A percentile compares a stretch with the other conserved stretches of the same genome.
Evolutionary conservation across 2,329 filamentous ascomycete species (phyloP).

Genomic region (Epichloe bromicola): DNA sequence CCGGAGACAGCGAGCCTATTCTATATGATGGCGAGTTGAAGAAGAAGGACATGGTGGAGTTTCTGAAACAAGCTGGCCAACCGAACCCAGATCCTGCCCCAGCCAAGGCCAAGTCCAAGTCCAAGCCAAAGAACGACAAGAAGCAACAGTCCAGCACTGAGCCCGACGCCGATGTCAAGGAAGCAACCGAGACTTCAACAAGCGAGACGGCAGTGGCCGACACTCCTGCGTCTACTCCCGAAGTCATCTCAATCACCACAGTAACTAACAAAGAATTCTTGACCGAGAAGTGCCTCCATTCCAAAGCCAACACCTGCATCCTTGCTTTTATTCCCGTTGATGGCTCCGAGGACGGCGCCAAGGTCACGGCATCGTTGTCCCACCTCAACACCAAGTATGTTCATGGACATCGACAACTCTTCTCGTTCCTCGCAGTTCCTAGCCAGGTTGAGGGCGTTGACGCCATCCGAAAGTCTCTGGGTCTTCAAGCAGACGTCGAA

Average conservation of each 20-base stretch:
- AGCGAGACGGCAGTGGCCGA: constrained; percentile 17
- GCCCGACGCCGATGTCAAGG: constrained; percentile 24
- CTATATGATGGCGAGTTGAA: constrained; percentile 74
- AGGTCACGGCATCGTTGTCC: constrained; percentile 50
- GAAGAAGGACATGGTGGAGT: constrained; percentile 68
- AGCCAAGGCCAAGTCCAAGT: constrained; percentile 23
- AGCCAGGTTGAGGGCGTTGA: constrained; percentile 24
- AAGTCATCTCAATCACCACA: constrained; percentile 50
- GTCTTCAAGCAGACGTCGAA: constrained; percentile 48
- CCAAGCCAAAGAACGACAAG: constrained; percentile 20
- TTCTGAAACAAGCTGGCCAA: constrained; percentile 63
- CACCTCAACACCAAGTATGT: constrained; percentile 66
- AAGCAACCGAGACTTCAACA: constrained; percentile 22
- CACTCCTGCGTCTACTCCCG: constrained; percentile 9
- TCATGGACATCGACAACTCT: constrained; percentile 52
- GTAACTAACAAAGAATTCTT: constrained; percentile 53
- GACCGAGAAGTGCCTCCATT: constrained; percentile 56
- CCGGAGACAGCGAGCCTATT: constrained; percentile 52
- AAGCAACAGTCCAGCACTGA: constrained; percentile 11
- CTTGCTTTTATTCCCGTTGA: constrained; percentile 55
- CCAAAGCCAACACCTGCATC: constrained; percentile 71
- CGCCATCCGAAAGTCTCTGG: constrained; percentile 39
- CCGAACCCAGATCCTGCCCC: constrained; percentile 64
- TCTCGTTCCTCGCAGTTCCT: constrained; percentile 73
- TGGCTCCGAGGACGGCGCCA: constrained; percentile 36